Evolutionary conservation across 495 filamentous ascomycete species (phyloP), one percentile per base, ranked within the genome.

Genomic region (Neurospora sublineolata): DNA sequence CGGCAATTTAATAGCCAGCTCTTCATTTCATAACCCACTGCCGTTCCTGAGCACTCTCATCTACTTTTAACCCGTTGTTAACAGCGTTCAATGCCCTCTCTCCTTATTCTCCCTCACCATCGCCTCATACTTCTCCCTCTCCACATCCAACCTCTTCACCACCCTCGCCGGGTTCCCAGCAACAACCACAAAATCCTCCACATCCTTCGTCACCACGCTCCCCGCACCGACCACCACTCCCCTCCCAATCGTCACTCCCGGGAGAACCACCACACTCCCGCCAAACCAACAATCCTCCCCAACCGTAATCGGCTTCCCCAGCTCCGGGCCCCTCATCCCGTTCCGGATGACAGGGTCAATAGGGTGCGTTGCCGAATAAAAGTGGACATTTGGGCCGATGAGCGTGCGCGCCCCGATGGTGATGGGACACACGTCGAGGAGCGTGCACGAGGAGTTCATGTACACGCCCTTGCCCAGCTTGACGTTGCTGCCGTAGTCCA

Each of bases 201-300:
- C 87, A 78, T 92, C 88, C 86, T 91, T 97, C 2, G 92, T 96
- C 12, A 97, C 94, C 23, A 97, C 93, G 79, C 91, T 93, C 0
- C 92, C 93, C n/a, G 94, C 93, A 0, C 92, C 94, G 75, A 97
- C 84, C 0, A 89, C 89, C 1, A 82, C 83, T 1, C 93, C 91
- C 42, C 84, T 84, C 0, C 94, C 94, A 72, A 97, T 89, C 8
- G 84, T 94, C 33, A 97, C 92, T 0, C 94, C 94, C 0, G 92
- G 89, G 20, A 92, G 79, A 8, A 97, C 83, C 44, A 85, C 86
- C 10, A 91, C 92, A 77, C 90, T 90, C 0, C 94, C 94, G 0
- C 91, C 93, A 36, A 97, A 78, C 94, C 94, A 97, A 74, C 92
- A 95, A 79, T 97, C 94, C 75, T 96, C 92, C 0, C 90, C 93